Conservation (phyloP, 371 early-diverging fungal species). For the Lichtheimia corymbifera region DNA sequence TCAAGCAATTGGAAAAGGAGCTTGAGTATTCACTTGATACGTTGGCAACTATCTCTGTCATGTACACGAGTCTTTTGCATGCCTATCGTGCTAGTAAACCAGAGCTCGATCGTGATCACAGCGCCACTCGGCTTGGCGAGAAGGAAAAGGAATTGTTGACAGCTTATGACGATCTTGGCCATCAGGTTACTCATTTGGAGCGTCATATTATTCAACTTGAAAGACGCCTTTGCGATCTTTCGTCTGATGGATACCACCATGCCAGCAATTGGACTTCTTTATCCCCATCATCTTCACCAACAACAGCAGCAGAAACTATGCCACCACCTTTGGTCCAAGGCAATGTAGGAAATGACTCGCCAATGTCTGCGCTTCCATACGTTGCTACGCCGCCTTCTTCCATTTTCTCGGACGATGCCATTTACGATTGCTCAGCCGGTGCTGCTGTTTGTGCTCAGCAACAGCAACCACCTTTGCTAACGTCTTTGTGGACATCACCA, state of each 20-base stretch:
- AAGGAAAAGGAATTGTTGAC: conserved; percentile 51
- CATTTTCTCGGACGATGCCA: no score
- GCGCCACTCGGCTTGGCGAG: conserved; percentile 37
- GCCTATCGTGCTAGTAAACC: conserved; percentile 34
- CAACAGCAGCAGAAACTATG: neutral
- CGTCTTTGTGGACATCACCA: no score
- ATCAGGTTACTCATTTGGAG: conserved; percentile 44
- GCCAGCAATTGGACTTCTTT: neutral
- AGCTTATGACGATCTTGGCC: conserved; percentile 47
- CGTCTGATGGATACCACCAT: neutral
- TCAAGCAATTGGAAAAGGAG: conserved; percentile 32
- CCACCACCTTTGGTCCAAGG: neutral
- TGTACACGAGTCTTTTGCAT: conserved; percentile 40
- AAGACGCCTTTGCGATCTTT: conserved; percentile 18
- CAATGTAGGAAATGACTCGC: neutral
- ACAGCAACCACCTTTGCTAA: no score
- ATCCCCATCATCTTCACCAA: neutral
- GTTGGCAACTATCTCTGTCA: conserved; percentile 42
- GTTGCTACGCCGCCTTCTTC: conserved; percentile 5
- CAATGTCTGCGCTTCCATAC: neutral
- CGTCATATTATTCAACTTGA: conserved; percentile 36
- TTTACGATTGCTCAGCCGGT: no score
- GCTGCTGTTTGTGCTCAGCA: no score
- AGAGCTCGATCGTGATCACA: conserved; percentile 26
- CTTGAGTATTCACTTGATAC: conserved; percentile 39